A percentile compares a stretch with the other conserved stretches of the same genome.
Evolutionary conservation across 495 filamentous ascomycete genomes (phyloP).

Genomic region (Aspergillus campestris): DNA sequence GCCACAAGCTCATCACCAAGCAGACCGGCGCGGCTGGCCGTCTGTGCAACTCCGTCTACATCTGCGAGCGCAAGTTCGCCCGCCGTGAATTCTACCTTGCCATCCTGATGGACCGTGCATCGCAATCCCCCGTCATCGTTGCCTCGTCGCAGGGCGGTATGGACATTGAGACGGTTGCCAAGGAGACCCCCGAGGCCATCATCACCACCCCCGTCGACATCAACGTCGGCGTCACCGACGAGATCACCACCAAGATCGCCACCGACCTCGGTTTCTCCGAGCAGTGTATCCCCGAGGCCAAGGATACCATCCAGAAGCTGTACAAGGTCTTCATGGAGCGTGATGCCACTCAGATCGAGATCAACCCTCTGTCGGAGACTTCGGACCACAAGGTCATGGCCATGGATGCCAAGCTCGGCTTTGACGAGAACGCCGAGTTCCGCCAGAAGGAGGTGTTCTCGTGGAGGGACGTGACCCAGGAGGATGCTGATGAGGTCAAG

Average conservation of each 20-base stretch:
- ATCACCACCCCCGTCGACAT: conserved; percentile 88
- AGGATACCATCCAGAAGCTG: conserved; percentile 92
- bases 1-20: conserved; percentile 98
- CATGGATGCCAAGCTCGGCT: conserved; percentile 97
- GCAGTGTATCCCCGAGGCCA: conserved; percentile 91
- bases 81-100: conserved; percentile 98
- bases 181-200: conserved; percentile 95
- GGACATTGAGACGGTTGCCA: conserved; percentile 97
- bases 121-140: conserved; percentile 90
- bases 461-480: conserved; percentile 89
- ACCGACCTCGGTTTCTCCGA: conserved; percentile 91
- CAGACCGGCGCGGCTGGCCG: conserved; percentile 90
- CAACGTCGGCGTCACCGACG: conserved; percentile 88
- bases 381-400: conserved; percentile 94
- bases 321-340: conserved; percentile 98
- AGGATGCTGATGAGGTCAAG: conserved; percentile 95
- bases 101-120: conserved; percentile 90
- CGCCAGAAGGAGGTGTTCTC: conserved; percentile 91
- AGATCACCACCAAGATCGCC: conserved; percentile 84
- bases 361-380: conserved; percentile 96
- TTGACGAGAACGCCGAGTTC: conserved; percentile 98
- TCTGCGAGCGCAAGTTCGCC: conserved; percentile 98
- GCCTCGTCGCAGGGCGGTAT: conserved; percentile 97
- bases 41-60: conserved; percentile 92
- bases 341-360: conserved; percentile 98